Base-by-base conservation (phyloP, 108 stramenopile genomes). In the Nitzschia palea region DNA sequence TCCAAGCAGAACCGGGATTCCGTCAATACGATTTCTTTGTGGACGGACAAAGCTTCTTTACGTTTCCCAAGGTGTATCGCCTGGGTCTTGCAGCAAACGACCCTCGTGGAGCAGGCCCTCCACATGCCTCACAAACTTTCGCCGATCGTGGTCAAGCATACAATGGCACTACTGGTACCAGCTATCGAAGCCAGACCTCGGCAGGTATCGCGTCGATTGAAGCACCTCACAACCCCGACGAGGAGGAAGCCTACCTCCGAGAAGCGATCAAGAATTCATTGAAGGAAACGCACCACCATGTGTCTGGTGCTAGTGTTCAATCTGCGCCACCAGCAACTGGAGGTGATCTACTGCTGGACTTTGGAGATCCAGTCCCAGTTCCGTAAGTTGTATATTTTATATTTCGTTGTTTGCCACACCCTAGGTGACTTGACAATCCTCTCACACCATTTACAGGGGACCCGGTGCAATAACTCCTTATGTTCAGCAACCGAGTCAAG, bases 1-100 rank as follows among this genome's bases (percentile, higher is more conserved):
- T 94, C 68, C 76, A 70, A 15, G 79, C 84, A 22, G 79, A 74
- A 26, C 89, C 93, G 33, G 89, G 89, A 10, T 94, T 90, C 73
- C 76, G 94, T 22, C 94, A 95, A 73, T 95, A 95, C 68, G 94
- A 95, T 76, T 88, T 95, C 63, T 87, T 87, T 75, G 85, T 95
- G 35, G 94, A 95, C 72, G 94, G 94, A 0, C 80, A 89, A 67
- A 80, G 76, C 54, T 95, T 92, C 69, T 93, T 93, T 64, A 78
- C 77, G 42, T 87, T 95, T 61, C 94, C 94, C 32, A 93, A 95
- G 68, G 90, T 95, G 14, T 95, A 84, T 65, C 79, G 86, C 33
- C 70, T 95, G 29, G 94, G 94, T 26, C 53, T 93, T 35, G 74
- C 85, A 0, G 61, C 74, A 53, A 70, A 67, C 45, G 74, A 74